Evolutionary conservation across 345 rosid genomes (phyloP).

Genomic region (Hirschfeldia incana): DNA sequence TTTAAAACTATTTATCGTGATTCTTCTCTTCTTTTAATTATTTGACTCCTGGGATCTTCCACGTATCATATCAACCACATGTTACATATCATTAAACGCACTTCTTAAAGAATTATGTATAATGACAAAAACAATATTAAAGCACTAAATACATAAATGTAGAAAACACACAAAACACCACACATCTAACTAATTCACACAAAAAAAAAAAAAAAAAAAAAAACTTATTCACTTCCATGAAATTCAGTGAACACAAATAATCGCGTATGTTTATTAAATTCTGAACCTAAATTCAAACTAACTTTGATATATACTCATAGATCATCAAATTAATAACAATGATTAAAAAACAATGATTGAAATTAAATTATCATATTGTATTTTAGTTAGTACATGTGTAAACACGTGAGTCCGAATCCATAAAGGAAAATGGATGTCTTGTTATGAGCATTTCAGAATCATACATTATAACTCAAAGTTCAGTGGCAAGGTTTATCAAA

Average conservation of each 20-base stretch:
- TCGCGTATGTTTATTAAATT: not conserved
- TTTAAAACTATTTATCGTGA: constrained; percentile 14
- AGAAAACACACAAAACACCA: not conserved
- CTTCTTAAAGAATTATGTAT: constrained; percentile 7
- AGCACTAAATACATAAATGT: not conserved
- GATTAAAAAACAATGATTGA: not conserved
- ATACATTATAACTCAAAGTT: not conserved
- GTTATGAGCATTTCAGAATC: not conserved
- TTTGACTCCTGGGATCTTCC: constrained; percentile 16
- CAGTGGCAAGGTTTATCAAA: not conserved
- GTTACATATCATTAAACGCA: constrained; percentile 15
- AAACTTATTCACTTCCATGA: not conserved
- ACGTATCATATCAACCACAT: constrained; percentile 25
- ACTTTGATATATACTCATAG: not conserved
- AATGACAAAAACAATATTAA: not conserved
- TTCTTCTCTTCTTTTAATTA: not conserved
- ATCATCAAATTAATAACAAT: not conserved
- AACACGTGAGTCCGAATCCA: not conserved
- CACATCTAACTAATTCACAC: not conserved
- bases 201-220: too few species aligned
- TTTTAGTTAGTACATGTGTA: not conserved
- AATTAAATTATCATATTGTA: not conserved
- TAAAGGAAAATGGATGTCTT: not conserved
- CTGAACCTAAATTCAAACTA: not conserved
- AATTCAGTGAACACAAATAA: not conserved